phyloP scores from a whole-genome alignment of 495 filamentous ascomycete species.

The Aspergillus heteromorphus region DNA sequence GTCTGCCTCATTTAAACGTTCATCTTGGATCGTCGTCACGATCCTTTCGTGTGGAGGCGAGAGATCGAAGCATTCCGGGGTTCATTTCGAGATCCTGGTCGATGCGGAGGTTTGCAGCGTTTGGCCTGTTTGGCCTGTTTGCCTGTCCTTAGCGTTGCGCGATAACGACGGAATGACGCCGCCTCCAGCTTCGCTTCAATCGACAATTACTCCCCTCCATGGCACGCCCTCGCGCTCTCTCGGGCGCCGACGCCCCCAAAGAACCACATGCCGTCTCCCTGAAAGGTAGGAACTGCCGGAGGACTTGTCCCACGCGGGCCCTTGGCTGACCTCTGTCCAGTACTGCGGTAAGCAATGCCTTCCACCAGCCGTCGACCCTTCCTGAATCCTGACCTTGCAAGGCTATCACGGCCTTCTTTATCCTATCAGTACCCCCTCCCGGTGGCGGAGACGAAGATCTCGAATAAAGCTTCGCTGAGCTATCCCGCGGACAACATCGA shows the following conservation, averaged over 20 bases:
- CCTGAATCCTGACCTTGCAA: constrained; percentile 23
- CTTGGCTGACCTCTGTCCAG: constrained; percentile 29
- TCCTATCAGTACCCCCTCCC: constrained; percentile 55
- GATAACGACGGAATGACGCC: constrained; percentile 15
- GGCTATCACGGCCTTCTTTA: constrained; percentile 53
- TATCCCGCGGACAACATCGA: constrained; percentile 45
- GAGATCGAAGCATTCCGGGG: not conserved
- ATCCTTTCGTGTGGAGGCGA: not conserved
- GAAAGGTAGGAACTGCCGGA: constrained; percentile 51
- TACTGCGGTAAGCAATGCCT: constrained; percentile 44
- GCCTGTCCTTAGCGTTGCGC: not conserved
- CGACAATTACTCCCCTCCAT: constrained; percentile 15
- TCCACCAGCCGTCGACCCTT: not conserved
- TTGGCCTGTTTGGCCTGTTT: constrained; percentile 26
- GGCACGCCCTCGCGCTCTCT: constrained; percentile 42
- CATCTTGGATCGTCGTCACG: no score
- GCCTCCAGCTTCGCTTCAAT: not conserved
- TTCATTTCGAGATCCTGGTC: not conserved
- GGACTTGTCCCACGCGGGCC: not conserved
- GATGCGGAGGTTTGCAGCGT: constrained; percentile 22
- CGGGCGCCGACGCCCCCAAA: constrained; percentile 55
- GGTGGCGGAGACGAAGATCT: constrained; percentile 41
- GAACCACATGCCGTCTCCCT: constrained; percentile 81
- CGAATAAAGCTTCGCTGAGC: constrained; percentile 46
- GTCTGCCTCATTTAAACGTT: no score